phyloP scores from a whole-genome alignment of 2,329 filamentous ascomycete genomes.

The Aspergillus ruber region DNA sequence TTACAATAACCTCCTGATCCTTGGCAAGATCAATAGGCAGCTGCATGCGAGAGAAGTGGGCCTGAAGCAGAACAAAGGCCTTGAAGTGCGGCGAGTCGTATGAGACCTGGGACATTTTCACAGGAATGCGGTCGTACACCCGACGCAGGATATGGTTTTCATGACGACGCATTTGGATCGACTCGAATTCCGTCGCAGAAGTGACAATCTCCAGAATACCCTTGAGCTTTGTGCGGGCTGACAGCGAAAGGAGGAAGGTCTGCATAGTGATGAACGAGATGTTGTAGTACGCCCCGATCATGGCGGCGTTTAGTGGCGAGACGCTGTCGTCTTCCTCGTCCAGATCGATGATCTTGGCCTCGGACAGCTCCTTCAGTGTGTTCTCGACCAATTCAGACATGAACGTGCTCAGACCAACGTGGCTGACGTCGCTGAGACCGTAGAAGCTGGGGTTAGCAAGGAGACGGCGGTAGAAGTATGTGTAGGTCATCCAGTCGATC shows the following conservation, averaged over 20 bases:
- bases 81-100: slow-evolving; percentile 98
- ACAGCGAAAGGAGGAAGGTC: slow-evolving; percentile 89
- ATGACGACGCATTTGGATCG: slow-evolving; percentile 87
- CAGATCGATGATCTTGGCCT: slow-evolving; percentile 92
- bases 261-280: slow-evolving; percentile 99
- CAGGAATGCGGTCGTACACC: slow-evolving; percentile 89
- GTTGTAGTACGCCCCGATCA: slow-evolving; percentile 99
- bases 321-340: slow-evolving; percentile 91
- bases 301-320: slow-evolving; percentile 85
- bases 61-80: slow-evolving; percentile 91
- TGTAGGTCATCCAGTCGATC: slow-evolving; percentile 97
- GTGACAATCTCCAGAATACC: slow-evolving; percentile 95
- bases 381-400: slow-evolving; percentile 91
- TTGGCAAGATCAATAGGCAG: slow-evolving; percentile 91
- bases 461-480: slow-evolving; percentile 93
- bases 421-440: slow-evolving; percentile 76
- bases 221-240: slow-evolving; percentile 86
- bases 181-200: slow-evolving; percentile 92
- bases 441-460: slow-evolving; percentile 97
- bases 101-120: slow-evolving; percentile 82
- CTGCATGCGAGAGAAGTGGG: slow-evolving; percentile 96
- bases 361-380: slow-evolving; percentile 80
- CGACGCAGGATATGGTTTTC: slow-evolving; percentile 81
- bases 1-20: slow-evolving; percentile 83
- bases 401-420: slow-evolving; percentile 89